Conservation (phyloP, 805 yeast species). For the Hanseniaspora lindneri region DNA sequence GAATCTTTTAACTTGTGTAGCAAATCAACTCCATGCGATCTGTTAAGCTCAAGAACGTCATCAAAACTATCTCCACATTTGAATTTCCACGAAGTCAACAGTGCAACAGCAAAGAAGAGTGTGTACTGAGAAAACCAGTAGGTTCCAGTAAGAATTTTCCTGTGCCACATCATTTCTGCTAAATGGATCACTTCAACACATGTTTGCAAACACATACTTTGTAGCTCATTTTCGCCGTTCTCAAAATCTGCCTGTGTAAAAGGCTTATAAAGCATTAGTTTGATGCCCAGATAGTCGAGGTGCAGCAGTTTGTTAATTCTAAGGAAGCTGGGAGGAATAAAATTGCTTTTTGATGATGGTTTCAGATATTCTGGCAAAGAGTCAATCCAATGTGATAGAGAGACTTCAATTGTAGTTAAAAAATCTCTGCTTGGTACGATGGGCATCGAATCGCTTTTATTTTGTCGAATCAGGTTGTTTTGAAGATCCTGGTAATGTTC, state of each 20-base stretch:
- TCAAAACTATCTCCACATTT: slow-evolving; percentile 3
- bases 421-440: background rate
- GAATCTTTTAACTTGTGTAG: slow-evolving; percentile 10
- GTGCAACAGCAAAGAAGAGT: slow-evolving; percentile 77
- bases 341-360: slow-evolving; percentile 33
- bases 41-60: slow-evolving; percentile 42
- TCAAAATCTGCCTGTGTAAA: slow-evolving; percentile 59
- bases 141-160: slow-evolving; percentile 63
- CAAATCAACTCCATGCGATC: slow-evolving; percentile 18
- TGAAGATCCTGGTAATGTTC: slow-evolving; percentile 55
- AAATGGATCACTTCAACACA: slow-evolving; percentile 71
- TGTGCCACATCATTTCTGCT: slow-evolving; percentile 67
- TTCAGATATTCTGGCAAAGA: slow-evolving; percentile 57
- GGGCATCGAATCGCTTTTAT: slow-evolving; percentile 13
- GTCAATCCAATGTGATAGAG: slow-evolving; percentile 60
- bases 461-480: slow-evolving; percentile 5
- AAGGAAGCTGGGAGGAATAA: slow-evolving; percentile 47
- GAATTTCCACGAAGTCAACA: slow-evolving; percentile 48
- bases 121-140: slow-evolving; percentile 90
- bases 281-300: slow-evolving; percentile 61
- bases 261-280: slow-evolving; percentile 73
- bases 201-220: slow-evolving; percentile 71
- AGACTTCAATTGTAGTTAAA: slow-evolving; percentile 42
- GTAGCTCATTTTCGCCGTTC: slow-evolving; percentile 55
- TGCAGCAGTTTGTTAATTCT: slow-evolving; percentile 67